Conservation (phyloP, 345 rosid genomes). For the Eucalyptus brandiana region DNA sequence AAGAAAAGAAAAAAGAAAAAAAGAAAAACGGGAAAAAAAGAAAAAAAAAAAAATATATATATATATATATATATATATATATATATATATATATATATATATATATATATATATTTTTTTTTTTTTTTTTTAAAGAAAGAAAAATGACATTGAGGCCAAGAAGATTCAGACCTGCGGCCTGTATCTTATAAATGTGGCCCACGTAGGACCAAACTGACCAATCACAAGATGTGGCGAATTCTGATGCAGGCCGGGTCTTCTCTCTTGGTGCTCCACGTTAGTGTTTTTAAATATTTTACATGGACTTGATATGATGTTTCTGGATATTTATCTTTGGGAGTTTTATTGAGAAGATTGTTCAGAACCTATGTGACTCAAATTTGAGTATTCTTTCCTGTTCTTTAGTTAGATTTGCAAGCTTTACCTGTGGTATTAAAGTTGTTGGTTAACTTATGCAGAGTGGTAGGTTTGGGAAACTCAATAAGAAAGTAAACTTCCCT, state of each 20-base stretch:
- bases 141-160: neutral
- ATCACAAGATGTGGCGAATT: neutral
- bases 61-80: too few species aligned
- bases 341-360: neutral
- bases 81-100: too few species aligned
- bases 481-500: slow-evolving; percentile 82
- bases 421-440: neutral
- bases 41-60: too few species aligned
- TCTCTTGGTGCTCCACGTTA: neutral
- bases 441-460: slow-evolving; percentile 41
- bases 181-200: neutral
- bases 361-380: neutral
- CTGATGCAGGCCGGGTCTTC: neutral
- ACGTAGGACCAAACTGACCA: neutral
- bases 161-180: neutral
- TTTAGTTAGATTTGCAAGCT: neutral
- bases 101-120: neutral
- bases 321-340: neutral
- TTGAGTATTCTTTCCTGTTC: neutral
- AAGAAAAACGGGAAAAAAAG: too few species aligned
- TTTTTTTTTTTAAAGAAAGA: neutral
- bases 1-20: too few species aligned
- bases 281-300: neutral
- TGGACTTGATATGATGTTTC: neutral
- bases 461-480: slow-evolving; percentile 95